Conservation (phyloP, 1,139 yeast species). For the Saccharomyces hybrid region DNA sequence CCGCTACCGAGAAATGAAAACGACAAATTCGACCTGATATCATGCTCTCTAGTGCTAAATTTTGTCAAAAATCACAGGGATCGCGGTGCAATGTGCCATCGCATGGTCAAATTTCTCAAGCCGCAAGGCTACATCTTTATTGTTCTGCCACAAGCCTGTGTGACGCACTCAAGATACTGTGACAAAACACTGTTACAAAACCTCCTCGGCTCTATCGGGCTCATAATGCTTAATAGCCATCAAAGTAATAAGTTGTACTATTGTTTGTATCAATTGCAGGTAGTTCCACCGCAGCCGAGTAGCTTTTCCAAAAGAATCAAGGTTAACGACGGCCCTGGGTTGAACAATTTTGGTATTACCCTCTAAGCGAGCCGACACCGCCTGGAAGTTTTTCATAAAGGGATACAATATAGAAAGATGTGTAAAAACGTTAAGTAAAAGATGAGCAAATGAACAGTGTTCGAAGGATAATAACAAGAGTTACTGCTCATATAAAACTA, state of each 20-base stretch:
- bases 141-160: slow-evolving; percentile 85
- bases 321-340: slow-evolving; percentile 43
- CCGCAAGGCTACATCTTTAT: slow-evolving; percentile 44
- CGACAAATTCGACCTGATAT: slow-evolving; percentile 55
- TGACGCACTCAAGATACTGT: slow-evolving; percentile 68
- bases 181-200: slow-evolving; percentile 17
- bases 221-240: slow-evolving; percentile 39
- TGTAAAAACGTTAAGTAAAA: not conserved
- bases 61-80: slow-evolving; percentile 68
- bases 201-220: slow-evolving; percentile 57
- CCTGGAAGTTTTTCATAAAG: not conserved
- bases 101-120: slow-evolving; percentile 52
- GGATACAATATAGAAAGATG: not conserved
- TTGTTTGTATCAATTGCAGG: slow-evolving; percentile 49
- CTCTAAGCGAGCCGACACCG: slow-evolving; percentile 10
- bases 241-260: slow-evolving; percentile 73
- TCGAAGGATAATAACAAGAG: not conserved
- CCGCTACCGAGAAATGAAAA: slow-evolving; percentile 44
- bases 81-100: slow-evolving; percentile 69
- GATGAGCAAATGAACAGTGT: not conserved
- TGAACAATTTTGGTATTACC: slow-evolving; percentile 58
- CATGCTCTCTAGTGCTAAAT: slow-evolving; percentile 81
- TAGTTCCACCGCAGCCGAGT: not conserved
- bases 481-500: not conserved
- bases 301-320: slow-evolving; percentile 38